Evolutionary conservation across 805 yeast species (phyloP), one percentile per base, ranked within the genome.

Genomic region (Helenozyma baotianmanensis): DNA sequence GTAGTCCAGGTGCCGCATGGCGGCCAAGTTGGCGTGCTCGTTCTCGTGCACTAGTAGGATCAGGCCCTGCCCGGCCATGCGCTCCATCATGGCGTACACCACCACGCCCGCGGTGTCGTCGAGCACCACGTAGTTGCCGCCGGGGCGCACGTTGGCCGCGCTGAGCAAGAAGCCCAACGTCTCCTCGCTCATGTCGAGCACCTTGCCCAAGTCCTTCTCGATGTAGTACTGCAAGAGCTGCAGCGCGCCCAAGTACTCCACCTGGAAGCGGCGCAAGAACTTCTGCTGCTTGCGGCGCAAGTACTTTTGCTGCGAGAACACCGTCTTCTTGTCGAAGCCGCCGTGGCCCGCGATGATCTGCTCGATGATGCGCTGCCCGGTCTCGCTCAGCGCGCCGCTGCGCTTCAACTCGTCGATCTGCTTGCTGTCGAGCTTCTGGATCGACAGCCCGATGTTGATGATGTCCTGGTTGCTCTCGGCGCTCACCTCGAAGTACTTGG

Each of bases 91-190:
- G 4, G 95, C 86, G 39, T 84, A 84, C 5, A 84, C 74, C 1
- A 92, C 54, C n/a, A 90, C 70, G 6, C 97, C 96, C 21, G 95
- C 89, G n/a, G 96, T 82, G 52, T 92, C 98, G 52, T 92, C 99
- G 34, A 87, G 70, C 3, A 90, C 80, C 14, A 92, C 63, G 51
- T 92, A 92, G 38, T 74, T 78, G 1, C 98, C 97, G 9, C 95
- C 95, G 1, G 96, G 88, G 50, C 80, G 77, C 21, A 92, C 74
- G 52, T 90, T 87, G 2, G 82, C 96, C 46, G 82, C 69, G 39
- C 80, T 80, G 60, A 92, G 61, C 49, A 87, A 61, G 57, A 83
- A 63, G 0, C 94, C 96, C 23, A 92, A 54, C 1, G 89, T 68
- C 60, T 92, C 98, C 38, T 80, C 80, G 46, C 94, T 84, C 71